phyloP scores from a whole-genome alignment of 2,329 filamentous ascomycete genomes.

The Xylariales sp. region DNA sequence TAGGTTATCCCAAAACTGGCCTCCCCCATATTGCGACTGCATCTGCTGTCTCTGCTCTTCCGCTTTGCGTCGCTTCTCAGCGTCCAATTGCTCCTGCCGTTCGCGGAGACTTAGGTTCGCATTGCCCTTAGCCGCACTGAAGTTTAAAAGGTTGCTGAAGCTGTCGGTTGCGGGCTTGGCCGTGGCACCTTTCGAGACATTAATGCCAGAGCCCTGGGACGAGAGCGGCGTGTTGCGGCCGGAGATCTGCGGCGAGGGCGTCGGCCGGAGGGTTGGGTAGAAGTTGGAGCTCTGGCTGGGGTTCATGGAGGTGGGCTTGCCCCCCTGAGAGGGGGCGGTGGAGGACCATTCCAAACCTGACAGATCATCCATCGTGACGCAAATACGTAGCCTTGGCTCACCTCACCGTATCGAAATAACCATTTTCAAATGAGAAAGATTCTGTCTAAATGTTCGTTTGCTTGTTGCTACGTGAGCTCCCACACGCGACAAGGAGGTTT shows the following conservation, averaged over 20 bases:
- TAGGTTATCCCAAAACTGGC: slow-evolving; percentile 71
- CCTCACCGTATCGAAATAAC: slow-evolving; percentile 15
- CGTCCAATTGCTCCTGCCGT: slow-evolving; percentile 64
- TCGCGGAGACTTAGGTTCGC: slow-evolving; percentile 76
- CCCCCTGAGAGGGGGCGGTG: slow-evolving; percentile 18
- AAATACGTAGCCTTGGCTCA: slow-evolving; percentile 13
- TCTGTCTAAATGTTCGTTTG: too few species aligned
- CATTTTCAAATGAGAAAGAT: too few species aligned
- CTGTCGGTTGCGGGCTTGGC: slow-evolving; percentile 60
- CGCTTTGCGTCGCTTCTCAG: slow-evolving; percentile 67
- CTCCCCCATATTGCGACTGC: slow-evolving; percentile 73
- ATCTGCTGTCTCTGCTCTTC: slow-evolving; percentile 67
- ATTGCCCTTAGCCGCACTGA: slow-evolving; percentile 54
- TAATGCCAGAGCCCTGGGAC: slow-evolving; percentile 38
- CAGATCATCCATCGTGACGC: slow-evolving; percentile 26
- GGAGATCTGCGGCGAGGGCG: slow-evolving; percentile 51
- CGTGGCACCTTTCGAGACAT: slow-evolving; percentile 37
- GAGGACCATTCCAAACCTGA: slow-evolving; percentile 28
- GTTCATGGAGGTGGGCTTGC: slow-evolving; percentile 18
- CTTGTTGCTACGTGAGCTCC: too few species aligned
- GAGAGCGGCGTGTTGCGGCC: slow-evolving; percentile 54
- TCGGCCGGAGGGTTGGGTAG: slow-evolving; percentile 45
- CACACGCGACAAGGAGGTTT: slow-evolving; percentile 5
- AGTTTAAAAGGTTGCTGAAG: slow-evolving; percentile 72
- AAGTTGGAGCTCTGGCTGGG: slow-evolving; percentile 21